Evolutionary conservation across 2,329 filamentous ascomycete genomes (phyloP).

Genomic region (Dactylellina cionopaga): DNA sequence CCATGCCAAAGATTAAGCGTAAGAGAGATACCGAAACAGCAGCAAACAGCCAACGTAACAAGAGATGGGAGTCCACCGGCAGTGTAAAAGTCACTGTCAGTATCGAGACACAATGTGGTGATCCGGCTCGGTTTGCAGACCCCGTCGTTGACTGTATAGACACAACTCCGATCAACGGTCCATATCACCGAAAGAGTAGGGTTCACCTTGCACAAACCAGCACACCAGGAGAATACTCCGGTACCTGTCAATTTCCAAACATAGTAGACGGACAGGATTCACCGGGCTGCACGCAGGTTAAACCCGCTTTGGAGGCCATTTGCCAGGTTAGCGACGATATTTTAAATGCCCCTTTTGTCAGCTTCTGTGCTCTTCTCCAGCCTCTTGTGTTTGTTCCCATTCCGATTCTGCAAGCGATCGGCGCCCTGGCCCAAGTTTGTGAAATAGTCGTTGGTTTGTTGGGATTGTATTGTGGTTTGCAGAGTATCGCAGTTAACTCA

Average conservation of each 20-base stretch:
- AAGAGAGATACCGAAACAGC: background rate
- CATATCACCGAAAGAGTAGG: background rate
- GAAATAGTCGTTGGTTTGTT: background rate
- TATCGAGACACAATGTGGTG: slow-evolving; percentile 15
- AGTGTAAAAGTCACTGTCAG: slow-evolving; percentile 6
- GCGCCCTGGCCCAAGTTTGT: background rate
- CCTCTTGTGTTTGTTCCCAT: background rate
- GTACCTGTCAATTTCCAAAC: background rate
- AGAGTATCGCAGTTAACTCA: background rate
- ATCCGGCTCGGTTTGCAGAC: background rate
- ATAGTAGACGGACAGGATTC: background rate
- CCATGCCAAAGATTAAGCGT: background rate
- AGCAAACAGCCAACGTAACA: background rate
- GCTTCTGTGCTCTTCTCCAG: background rate
- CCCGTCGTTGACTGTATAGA: slow-evolving; percentile 9
- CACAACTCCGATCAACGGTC: slow-evolving; percentile 2
- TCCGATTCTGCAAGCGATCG: background rate
- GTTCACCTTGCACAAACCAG: slow-evolving; percentile 1
- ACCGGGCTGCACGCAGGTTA: background rate
- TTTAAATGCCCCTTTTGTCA: background rate
- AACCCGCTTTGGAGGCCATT: background rate
- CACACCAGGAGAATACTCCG: slow-evolving; percentile 13
- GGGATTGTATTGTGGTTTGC: slow-evolving; percentile 2
- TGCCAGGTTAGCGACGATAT: background rate
- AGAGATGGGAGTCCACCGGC: slow-evolving; percentile 6